Evolutionary conservation across 1,139 yeast species (phyloP), one percentile per base, ranked within the genome.

Genomic region (Debaryomyces udenii): DNA sequence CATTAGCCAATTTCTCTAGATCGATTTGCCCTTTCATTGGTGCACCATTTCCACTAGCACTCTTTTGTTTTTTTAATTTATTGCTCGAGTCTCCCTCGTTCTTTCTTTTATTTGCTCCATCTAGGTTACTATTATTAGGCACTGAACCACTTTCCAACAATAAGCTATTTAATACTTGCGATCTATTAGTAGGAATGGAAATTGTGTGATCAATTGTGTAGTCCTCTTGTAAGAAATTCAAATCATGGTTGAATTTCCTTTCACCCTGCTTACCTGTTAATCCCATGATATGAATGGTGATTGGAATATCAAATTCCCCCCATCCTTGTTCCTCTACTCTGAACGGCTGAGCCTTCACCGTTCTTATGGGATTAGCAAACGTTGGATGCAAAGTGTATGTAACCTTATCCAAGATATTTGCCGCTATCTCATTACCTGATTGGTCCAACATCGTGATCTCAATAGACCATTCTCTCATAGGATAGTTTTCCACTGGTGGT

Each of bases 281-380:
- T 6, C 79, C 79, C 26, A 86, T 76, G 44, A 87, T 72, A 51
- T 85, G 87, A 43, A 90, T 72, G 14, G 87, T 76, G 49, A 93
- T 83, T 37, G 88, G 89, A 58, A 93, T 78, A 59, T 91, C 96
- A 57, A 91, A 91, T 53, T 93, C 99, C 59, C 99, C 99, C 99
- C 99, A 93, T 37, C 99, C 99, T 69, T 89, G 86, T 64, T 93
- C 99, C 59, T 83, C 88, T 41, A 93, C 85, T 57, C 70, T 78
- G 68, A 91, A 93, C n/a, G 99, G 99, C 15, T 87, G 80, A 56
- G 83, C 83, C 57, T 87, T 89, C 56, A 89, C 64, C 6, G 85
- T 74, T 66, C 98, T 78, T 49, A 80, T 82, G 9, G 98, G 99
- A 61, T 89, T 89, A 41, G 82, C 81, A 65, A 93, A 93, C 10